Conservation (phyloP, 441 rosid genomes). For the Adansonia madagascariensis region DNA sequence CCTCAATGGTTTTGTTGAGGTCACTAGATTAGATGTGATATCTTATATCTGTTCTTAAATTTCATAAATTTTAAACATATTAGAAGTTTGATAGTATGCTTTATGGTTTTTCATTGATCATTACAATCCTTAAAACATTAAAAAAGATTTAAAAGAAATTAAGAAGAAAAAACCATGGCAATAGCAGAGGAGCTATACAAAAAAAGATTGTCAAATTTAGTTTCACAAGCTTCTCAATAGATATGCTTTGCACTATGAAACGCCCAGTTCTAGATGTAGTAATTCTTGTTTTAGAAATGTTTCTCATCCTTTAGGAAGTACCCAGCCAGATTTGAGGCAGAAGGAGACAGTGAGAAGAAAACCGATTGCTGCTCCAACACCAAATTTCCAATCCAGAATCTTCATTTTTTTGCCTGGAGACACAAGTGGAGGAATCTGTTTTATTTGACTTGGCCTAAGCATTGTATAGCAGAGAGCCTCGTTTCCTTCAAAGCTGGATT, state of each 20-base stretch:
- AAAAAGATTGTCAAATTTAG: not conserved
- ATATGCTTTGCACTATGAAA: not conserved
- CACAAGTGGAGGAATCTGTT: not conserved
- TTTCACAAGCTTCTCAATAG: not conserved
- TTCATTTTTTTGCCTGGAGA: not conserved
- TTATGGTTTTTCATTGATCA: not conserved
- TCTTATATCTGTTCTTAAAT: no score
- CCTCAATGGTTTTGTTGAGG: constrained; percentile 40
- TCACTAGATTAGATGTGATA: constrained; percentile 66
- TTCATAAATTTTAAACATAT: not conserved
- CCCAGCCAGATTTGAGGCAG: constrained; percentile 18
- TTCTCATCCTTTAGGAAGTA: not conserved
- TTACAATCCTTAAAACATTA: not conserved
- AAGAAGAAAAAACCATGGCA: not conserved
- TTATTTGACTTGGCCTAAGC: not conserved
- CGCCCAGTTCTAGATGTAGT: not conserved
- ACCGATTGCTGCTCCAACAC: not conserved
- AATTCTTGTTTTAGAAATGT: not conserved
- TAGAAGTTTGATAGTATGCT: not conserved
- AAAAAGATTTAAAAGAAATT: not conserved
- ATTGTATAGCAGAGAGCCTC: not conserved
- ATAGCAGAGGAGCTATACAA: not conserved
- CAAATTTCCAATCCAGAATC: not conserved
- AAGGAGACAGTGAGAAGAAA: not conserved
- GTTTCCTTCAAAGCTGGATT: constrained; percentile 25